Evolutionary conservation across 2,329 filamentous ascomycete species (phyloP), one percentile per base, ranked within the genome.

Genomic region (Neoscytalidium dimidiatum): DNA sequence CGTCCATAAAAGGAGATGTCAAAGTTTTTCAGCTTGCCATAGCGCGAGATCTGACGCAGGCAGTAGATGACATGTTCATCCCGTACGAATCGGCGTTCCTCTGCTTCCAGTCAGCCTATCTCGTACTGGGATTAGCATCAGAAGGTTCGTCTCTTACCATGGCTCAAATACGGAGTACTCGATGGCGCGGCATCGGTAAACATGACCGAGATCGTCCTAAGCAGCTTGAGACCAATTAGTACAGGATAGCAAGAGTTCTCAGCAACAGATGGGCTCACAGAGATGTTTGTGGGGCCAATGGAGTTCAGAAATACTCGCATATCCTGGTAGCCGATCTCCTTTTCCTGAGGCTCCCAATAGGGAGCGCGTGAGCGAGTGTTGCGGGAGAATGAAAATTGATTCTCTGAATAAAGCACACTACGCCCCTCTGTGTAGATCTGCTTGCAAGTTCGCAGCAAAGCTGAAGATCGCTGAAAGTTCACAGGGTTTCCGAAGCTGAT

Each of bases 401-500:
- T 84, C 67, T 82, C 79, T n/a, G 80, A 76, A 67, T 85, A 85
- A 0, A 85, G 73, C 41, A 85, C 76, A 31, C 73, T 78, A 46
- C 80, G 77, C 23, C 75, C 82, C 74, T 84, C 82, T 33, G 78
- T 70, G 56, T 78, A 72, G 23, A 84, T 75, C 38, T 79, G 72
- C 46, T 73, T 77, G 71, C 81, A 84, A 3, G 79, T 81, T 29
- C 79, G 74, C 29, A 85, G 74, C 35, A 85, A 76, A 4, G 79
- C 79, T 2, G 78, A 73, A 13, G 81, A 81, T 31, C 75, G 76
- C 43, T 70, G 67, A 65, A 84, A 78, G 63, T 77, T 77, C 19
- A 67, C 64, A 3, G 76, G 74, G 6, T 68, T 56, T 14, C 67
- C 68, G 51, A 83, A 79, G 64, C 75, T 71, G 48, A 84, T 67